Percentiles rank a stretch among this genome's conserved stretches.
phyloP scores from a whole-genome alignment of 768 basidiomycete species.

The Rhizopogon vesiculosus region DNA sequence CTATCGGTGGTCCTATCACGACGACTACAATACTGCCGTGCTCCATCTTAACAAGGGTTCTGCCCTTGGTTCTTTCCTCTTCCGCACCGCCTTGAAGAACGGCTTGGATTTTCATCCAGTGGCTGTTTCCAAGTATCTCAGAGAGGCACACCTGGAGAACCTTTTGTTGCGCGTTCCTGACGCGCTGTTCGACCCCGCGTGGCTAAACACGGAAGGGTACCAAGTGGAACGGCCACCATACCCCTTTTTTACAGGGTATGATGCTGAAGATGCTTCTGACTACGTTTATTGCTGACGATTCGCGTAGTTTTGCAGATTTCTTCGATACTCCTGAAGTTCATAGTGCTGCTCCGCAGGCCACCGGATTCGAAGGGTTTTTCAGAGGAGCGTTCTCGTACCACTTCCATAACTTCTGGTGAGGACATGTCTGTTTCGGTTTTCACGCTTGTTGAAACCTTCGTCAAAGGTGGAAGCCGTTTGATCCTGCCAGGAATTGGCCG shows the following conservation, averaged over 20 bases:
- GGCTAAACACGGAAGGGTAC: slow-evolving; percentile 88
- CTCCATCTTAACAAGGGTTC: slow-evolving; percentile 85
- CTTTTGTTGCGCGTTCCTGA: slow-evolving; percentile 81
- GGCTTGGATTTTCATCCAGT: slow-evolving; percentile 94
- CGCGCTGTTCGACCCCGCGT: slow-evolving; percentile 90
- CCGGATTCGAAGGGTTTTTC: slow-evolving; percentile 91
- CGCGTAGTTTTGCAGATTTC: slow-evolving; percentile 70
- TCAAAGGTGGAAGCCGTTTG: slow-evolving; percentile 90
- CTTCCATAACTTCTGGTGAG: slow-evolving; percentile 88
- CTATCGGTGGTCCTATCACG: slow-evolving; percentile 89
- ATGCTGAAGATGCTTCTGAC: slow-evolving; percentile 5
- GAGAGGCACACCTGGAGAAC: slow-evolving; percentile 75
- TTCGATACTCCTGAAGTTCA: slow-evolving; percentile 69
- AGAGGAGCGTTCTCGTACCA: slow-evolving; percentile 90
- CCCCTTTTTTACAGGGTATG: slow-evolving; percentile 83
- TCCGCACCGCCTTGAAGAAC: slow-evolving; percentile 89
- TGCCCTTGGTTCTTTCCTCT: slow-evolving; percentile 84
- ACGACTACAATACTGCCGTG: slow-evolving; percentile 93
- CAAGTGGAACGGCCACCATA: slow-evolving; percentile 90
- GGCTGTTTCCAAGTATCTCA: slow-evolving; percentile 82
- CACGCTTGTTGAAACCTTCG: not conserved
- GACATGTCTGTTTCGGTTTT: not conserved
- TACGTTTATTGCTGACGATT: not conserved
- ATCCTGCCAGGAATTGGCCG: slow-evolving; percentile 82
- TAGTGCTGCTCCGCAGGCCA: slow-evolving; percentile 74